Evolutionary conservation across 495 filamentous ascomycete genomes (phyloP).

Genomic region (Apiosordaria backusii): DNA sequence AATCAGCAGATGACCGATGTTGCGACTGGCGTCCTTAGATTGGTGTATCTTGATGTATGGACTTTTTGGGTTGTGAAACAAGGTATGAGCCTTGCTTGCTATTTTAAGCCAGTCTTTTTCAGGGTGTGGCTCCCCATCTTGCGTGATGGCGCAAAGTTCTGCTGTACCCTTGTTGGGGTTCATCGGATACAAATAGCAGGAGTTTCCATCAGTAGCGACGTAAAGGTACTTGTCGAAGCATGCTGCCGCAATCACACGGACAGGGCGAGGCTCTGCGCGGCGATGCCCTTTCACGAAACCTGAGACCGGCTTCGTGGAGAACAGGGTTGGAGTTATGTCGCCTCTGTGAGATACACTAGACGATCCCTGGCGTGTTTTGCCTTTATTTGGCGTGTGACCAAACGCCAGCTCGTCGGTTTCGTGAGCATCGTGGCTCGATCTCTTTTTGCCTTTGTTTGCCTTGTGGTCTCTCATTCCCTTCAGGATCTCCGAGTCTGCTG

Average conservation of each 20-base stretch:
- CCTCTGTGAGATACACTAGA: conserved; percentile 21
- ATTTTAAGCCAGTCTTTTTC: conserved; percentile 26
- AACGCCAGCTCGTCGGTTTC: conserved; percentile 7
- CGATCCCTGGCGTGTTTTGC: neutral
- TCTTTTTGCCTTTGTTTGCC: conserved; percentile 11
- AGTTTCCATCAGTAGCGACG: neutral
- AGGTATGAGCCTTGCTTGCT: neutral
- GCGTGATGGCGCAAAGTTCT: conserved; percentile 20
- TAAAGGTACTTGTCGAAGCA: neutral
- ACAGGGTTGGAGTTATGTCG: conserved; percentile 11
- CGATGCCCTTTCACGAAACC: no score
- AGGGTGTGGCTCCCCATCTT: conserved; percentile 6
- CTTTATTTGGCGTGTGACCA: neutral
- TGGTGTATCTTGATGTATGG: conserved; percentile 21
- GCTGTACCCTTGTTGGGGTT: neutral
- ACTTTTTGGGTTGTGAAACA: conserved; percentile 12
- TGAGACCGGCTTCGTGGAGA: neutral
- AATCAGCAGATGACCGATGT: conserved; percentile 10
- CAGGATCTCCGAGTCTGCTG: conserved; percentile 20
- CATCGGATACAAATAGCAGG: neutral
- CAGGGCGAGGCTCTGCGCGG: neutral
- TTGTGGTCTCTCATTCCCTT: neutral
- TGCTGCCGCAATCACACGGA: neutral
- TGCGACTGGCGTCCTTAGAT: conserved; percentile 1
- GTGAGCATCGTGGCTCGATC: neutral